These are phyloP conservation scores for Daldinia concentrica DNA, from an alignment of 495 filamentous ascomycete genomes.

Conservation along the genomic window DNA sequence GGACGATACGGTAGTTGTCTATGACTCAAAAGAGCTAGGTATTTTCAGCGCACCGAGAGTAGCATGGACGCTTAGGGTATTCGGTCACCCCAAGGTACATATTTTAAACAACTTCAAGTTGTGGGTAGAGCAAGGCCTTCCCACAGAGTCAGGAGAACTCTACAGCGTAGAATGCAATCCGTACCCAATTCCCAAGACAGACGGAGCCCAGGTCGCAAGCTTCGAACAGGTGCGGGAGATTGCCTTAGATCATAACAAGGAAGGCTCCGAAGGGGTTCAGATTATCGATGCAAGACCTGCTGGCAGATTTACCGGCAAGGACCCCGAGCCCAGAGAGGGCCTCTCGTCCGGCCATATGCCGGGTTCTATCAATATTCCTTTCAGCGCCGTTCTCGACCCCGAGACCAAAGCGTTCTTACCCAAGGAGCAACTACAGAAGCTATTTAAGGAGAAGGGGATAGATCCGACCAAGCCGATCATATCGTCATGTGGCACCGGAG, in stretches of 20 bases:
- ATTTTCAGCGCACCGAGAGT: slow-evolving; percentile 95
- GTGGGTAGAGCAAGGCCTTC: slow-evolving; percentile 84
- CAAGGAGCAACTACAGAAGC: slow-evolving; percentile 70
- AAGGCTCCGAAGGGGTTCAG: slow-evolving; percentile 82
- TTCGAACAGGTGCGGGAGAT: slow-evolving; percentile 85
- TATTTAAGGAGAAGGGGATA: slow-evolving; percentile 81
- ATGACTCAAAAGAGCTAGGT: slow-evolving; percentile 86
- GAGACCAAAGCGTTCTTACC: slow-evolving; percentile 82
- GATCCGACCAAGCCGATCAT: slow-evolving; percentile 88
- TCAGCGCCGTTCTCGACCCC: slow-evolving; percentile 81
- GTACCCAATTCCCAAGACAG: slow-evolving; percentile 63
- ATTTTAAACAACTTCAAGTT: slow-evolving; percentile 92
- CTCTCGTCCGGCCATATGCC: slow-evolving; percentile 94
- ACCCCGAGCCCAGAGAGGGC: slow-evolving; percentile 86
- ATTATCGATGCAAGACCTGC: slow-evolving; percentile 87
- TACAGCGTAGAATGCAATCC: slow-evolving; percentile 66
- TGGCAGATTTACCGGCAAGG: slow-evolving; percentile 82
- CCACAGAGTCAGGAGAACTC: slow-evolving; percentile 80
- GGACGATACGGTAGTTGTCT: slow-evolving; percentile 91
- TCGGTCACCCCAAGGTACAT: slow-evolving; percentile 91
- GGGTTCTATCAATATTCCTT: slow-evolving; percentile 82
- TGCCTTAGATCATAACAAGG: slow-evolving; percentile 76
- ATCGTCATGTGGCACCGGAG: slow-evolving; percentile 89
- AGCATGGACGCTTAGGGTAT: slow-evolving; percentile 89
- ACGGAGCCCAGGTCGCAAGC: slow-evolving; percentile 58